Evolutionary conservation across 352 stramenopile species (phyloP), one percentile per base, ranked within the genome.

Genomic region (Plasmopara viticola): DNA sequence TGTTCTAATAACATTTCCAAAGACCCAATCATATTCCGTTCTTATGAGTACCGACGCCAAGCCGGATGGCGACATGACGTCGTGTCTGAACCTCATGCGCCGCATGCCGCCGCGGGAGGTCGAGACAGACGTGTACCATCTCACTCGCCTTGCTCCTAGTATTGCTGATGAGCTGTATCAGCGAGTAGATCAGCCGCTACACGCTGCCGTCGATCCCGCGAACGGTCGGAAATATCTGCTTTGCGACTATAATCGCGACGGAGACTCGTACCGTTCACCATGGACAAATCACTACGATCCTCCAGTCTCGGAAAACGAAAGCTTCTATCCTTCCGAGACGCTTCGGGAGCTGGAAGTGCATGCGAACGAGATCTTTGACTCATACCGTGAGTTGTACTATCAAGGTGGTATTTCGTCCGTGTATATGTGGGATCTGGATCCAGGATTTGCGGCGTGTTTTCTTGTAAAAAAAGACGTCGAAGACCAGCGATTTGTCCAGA

Each of bases 351-450:
- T 98, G 13, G 94, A 99, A 69, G 62, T 95, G 17, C 69, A 97
- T 44, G 85, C 88, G 10, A 98, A 98, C 67, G 90, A 98, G 70
- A 89, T 98, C 52, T 98, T 98, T 62, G 94, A 98, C 66, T 85
- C 89, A 45, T 99, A 99, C 70, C 73, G 88, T 14, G 87, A 98
- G 66, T 72, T 98, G 34, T 99, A 99, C 70, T 99, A 98, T 69
- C 86, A 95, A 53, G 84, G 87, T 9, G 90, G 88, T 38, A 82
- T 95, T 44, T 97, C 88, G 18, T 95, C 83, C 10, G 94, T 97
- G 30, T 98, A 98, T 74, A 93, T 98, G 70, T 98, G 94, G 94
- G 92, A 98, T 58, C 71, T 97, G 28, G 94, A 97, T 12, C 75
- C 85, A 3, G 88, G 86, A 38, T 97, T 97, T 69, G 91, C 87